A percentile compares a stretch with the other conserved stretches of the same genome.
Evolutionary conservation across 2,329 filamentous ascomycete species (phyloP).

Genomic region (Paecilomyces niveus): DNA sequence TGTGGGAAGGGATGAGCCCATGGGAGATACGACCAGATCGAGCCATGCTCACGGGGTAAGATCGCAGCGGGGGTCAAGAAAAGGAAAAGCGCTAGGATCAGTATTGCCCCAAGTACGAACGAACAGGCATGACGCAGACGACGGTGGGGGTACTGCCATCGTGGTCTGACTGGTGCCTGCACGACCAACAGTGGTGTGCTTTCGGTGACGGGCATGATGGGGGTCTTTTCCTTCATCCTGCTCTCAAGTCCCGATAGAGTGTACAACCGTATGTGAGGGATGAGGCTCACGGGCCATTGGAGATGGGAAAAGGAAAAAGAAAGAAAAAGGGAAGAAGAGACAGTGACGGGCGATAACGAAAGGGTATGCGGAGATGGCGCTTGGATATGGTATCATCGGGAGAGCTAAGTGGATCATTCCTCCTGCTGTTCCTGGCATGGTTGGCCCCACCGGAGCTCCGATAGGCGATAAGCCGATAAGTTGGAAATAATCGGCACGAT

Average conservation of each 20-base stretch:
- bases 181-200: slow-evolving; percentile 38
- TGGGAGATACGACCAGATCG: slow-evolving; percentile 34
- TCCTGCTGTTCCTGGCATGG: not conserved
- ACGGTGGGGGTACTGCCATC: slow-evolving; percentile 34
- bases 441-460: not conserved
- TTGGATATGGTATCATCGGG: not conserved
- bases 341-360: not conserved
- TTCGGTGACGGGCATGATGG: slow-evolving; percentile 28
- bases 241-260: not conserved
- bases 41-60: slow-evolving; percentile 30
- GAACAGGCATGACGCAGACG: slow-evolving; percentile 37
- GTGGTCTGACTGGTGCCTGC: slow-evolving; percentile 29
- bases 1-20: slow-evolving; percentile 31
- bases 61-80: slow-evolving; percentile 36
- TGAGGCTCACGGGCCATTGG: not conserved
- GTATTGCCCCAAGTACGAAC: slow-evolving; percentile 28
- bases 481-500: too few species aligned
- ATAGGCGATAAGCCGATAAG: slow-evolving; percentile 4
- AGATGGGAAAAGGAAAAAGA: not conserved
- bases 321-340: not conserved
- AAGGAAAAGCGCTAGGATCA: slow-evolving; percentile 31
- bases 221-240: slow-evolving; percentile 28
- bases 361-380: not conserved
- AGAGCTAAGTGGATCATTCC: not conserved
- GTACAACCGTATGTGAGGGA: not conserved